A percentile compares a stretch with the other conserved stretches of the same genome.
phyloP scores from a whole-genome alignment of 352 stramenopile species.

The Phytophthora citricola region DNA sequence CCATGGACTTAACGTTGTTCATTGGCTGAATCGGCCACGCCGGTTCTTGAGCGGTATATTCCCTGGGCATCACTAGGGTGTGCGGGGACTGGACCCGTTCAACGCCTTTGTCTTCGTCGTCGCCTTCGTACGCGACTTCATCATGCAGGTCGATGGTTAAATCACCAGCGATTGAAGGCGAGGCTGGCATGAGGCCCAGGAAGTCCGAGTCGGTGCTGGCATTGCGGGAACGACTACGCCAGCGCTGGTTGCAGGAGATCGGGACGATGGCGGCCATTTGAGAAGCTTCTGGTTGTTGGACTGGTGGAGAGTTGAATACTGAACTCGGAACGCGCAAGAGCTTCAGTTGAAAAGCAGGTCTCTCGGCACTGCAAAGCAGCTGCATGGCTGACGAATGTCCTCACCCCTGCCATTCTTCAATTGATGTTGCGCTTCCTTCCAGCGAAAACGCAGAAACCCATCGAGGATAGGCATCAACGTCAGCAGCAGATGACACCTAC shows the following conservation, averaged over 20 bases:
- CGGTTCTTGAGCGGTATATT: conserved; percentile 32
- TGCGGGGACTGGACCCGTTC: conserved; percentile 45
- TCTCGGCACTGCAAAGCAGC: conserved; percentile 15
- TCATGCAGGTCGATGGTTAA: conserved; percentile 15
- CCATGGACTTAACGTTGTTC: conserved; percentile 44
- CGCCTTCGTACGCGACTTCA: conserved; percentile 15
- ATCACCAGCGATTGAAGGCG: conserved; percentile 6
- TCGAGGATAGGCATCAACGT: conserved; percentile 3
- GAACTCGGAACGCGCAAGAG: neutral
- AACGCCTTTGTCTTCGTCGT: conserved; percentile 43
- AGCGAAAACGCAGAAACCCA: conserved; percentile 1
- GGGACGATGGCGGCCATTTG: conserved; percentile 64
- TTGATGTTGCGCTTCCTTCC: conserved; percentile 6
- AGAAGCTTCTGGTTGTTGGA: conserved; percentile 9
- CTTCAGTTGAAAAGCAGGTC: too few relatives aligned
- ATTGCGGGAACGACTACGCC: conserved; percentile 59
- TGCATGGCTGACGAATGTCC: conserved; percentile 29
- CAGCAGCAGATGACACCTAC: conserved; percentile 20
- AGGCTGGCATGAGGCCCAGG: conserved; percentile 18
- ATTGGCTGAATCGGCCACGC: conserved; percentile 12
- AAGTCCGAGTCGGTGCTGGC: conserved; percentile 49
- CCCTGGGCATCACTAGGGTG: conserved; percentile 54
- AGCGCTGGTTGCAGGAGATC: conserved; percentile 61
- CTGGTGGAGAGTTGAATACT: conserved; percentile 16
- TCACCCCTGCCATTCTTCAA: conserved; percentile 23